Evolutionary conservation across 208 protist species (phyloP).

Genomic region (Crithidia fasciculata): DNA sequence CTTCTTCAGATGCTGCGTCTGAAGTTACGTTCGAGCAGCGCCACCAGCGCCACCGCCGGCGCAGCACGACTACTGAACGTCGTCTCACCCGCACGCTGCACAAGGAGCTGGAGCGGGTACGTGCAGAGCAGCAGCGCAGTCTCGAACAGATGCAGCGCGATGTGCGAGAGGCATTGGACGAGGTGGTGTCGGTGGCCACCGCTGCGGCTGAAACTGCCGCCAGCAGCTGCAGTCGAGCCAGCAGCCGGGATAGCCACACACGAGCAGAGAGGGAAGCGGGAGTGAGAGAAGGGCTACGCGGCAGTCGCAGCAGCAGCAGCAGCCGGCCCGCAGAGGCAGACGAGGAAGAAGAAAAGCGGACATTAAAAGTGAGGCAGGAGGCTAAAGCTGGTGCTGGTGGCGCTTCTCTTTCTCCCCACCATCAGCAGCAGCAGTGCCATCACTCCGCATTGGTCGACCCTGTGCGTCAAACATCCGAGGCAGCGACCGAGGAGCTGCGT

Average conservation of each 20-base stretch:
- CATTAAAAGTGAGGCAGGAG: too few species aligned
- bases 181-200: slow-evolving; percentile 4
- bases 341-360: neutral
- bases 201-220: neutral
- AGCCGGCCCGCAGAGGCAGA: neutral
- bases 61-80: neutral
- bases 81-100: neutral
- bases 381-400: too few species aligned
- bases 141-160: slow-evolving; percentile 22
- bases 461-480: neutral
- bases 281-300: too few species aligned
- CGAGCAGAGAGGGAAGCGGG: neutral
- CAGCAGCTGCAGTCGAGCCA: slow-evolving; percentile 9
- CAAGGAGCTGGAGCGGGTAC: slow-evolving; percentile 25
- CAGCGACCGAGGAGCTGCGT: slow-evolving; percentile 17
- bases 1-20: neutral
- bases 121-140: slow-evolving; percentile 21
- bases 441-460: too few species aligned
- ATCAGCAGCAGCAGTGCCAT: too few species aligned
- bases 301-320: too few species aligned
- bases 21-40: too few species aligned
- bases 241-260: slow-evolving; percentile 3
- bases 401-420: too few species aligned
- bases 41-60: neutral
- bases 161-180: slow-evolving; percentile 14